Evolutionary conservation across 2,329 filamentous ascomycete species (phyloP).

Genomic region (Triangularia verruculosa): DNA sequence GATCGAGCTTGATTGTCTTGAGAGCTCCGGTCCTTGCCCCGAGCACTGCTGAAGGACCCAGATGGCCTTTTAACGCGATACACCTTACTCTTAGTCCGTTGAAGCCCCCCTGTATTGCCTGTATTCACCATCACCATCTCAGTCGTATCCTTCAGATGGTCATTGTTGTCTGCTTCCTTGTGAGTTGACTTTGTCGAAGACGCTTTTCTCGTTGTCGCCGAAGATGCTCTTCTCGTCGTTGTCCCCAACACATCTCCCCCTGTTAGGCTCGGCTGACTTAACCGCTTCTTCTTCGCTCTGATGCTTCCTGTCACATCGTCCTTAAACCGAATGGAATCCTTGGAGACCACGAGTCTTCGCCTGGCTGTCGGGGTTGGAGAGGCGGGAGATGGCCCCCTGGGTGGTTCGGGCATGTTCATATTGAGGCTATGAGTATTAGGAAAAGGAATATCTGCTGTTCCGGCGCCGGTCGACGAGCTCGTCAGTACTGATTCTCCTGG

Average conservation of each 20-base stretch:
- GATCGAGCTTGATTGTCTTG: neutral
- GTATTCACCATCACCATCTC: neutral
- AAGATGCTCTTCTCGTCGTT: neutral
- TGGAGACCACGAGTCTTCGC: conserved; percentile 16
- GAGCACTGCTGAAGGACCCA: neutral
- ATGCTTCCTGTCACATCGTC: neutral
- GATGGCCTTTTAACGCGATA: neutral
- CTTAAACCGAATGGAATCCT: conserved; percentile 14
- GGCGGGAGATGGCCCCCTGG: neutral
- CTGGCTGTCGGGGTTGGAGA: conserved; percentile 1
- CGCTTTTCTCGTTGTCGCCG: neutral
- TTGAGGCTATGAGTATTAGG: neutral
- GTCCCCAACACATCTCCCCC: neutral
- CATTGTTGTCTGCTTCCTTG: neutral
- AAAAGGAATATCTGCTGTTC: neutral
- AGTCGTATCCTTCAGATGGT: neutral
- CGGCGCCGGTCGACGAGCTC: neutral
- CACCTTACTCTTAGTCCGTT: neutral
- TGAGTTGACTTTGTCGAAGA: neutral
- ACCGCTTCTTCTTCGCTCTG: neutral
- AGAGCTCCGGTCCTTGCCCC: neutral
- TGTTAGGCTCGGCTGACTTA: neutral
- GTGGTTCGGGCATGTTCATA: neutral
- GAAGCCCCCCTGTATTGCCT: neutral
- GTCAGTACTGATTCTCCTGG: conserved; percentile 6